Conservation (phyloP, 345 rosid genomes). For the Dovyalis caffra region DNA sequence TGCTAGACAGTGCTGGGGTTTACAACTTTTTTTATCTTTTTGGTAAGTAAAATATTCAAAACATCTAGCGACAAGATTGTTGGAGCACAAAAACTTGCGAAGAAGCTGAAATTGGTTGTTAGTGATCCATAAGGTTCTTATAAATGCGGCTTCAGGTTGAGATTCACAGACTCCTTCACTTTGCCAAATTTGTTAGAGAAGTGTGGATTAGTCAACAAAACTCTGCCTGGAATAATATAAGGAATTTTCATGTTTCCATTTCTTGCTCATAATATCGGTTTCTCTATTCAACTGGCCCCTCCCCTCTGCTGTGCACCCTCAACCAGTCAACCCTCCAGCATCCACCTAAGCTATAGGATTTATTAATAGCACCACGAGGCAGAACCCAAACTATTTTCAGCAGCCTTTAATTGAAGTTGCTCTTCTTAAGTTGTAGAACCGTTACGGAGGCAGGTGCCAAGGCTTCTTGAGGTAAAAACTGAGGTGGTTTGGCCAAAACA, state of each 20-base stretch:
- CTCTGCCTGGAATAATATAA: neutral
- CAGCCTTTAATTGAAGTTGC: neutral
- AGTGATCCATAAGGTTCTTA: neutral
- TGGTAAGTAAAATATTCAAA: no score
- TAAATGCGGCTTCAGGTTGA: neutral
- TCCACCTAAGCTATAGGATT: neutral
- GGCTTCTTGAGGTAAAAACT: neutral
- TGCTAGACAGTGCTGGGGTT: no score
- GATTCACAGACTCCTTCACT: no score
- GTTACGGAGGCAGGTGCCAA: neutral
- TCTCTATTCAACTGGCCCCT: neutral
- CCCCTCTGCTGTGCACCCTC: neutral
- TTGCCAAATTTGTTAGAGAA: neutral
- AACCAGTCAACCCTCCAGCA: neutral
- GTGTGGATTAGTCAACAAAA: neutral
- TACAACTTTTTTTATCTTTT: neutral
- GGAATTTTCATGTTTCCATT: neutral
- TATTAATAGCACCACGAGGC: neutral
- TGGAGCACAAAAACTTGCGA: neutral
- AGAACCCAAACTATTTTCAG: neutral
- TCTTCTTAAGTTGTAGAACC: neutral
- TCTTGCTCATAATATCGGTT: neutral
- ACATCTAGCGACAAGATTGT: neutral
- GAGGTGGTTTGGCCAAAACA: neutral
- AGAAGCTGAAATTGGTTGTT: neutral